Conservation (phyloP, 495 filamentous ascomycete genomes). For the Letharia lupina region DNA sequence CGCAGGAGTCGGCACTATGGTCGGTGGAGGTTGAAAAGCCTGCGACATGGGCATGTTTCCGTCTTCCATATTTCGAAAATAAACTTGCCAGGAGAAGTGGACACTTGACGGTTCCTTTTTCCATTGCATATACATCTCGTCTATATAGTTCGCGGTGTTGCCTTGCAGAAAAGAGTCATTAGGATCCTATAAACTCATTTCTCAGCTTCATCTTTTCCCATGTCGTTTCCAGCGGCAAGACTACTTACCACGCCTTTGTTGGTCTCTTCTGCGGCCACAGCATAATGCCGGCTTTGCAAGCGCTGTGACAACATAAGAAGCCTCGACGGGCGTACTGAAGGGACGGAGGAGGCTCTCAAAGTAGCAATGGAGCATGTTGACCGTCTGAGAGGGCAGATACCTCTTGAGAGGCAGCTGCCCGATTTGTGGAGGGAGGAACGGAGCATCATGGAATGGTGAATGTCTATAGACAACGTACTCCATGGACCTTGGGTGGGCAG, state of each 20-base stretch:
- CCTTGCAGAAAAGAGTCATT: slow-evolving; percentile 93
- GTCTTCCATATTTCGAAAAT: slow-evolving; percentile 98
- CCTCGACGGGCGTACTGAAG: slow-evolving; percentile 32
- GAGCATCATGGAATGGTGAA: slow-evolving; percentile 42
- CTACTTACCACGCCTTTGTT: slow-evolving; percentile 42
- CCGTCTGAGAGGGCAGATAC: slow-evolving; percentile 10
- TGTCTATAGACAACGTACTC: background rate
- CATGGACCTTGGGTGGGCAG: background rate
- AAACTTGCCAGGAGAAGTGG: slow-evolving; percentile 97
- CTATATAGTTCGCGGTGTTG: slow-evolving; percentile 95
- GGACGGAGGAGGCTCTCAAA: slow-evolving; percentile 37
- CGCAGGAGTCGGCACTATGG: slow-evolving; percentile 68
- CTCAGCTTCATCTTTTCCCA: slow-evolving; percentile 10
- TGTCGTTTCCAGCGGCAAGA: background rate
- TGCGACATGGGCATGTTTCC: slow-evolving; percentile 95
- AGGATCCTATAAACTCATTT: slow-evolving; percentile 49
- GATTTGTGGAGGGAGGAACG: slow-evolving; percentile 41
- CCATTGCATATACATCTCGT: slow-evolving; percentile 99
- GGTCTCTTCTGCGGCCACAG: slow-evolving; percentile 47
- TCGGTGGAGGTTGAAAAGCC: slow-evolving; percentile 93
- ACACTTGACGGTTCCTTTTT: slow-evolving; percentile 88
- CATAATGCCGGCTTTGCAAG: slow-evolving; percentile 45
- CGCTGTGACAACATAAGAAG: slow-evolving; percentile 38
- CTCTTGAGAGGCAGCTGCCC: slow-evolving; percentile 42
- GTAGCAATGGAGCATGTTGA: slow-evolving; percentile 17